phyloP scores from a whole-genome alignment of 2,329 filamentous ascomycete genomes.

The Diplodia sapinea region DNA sequence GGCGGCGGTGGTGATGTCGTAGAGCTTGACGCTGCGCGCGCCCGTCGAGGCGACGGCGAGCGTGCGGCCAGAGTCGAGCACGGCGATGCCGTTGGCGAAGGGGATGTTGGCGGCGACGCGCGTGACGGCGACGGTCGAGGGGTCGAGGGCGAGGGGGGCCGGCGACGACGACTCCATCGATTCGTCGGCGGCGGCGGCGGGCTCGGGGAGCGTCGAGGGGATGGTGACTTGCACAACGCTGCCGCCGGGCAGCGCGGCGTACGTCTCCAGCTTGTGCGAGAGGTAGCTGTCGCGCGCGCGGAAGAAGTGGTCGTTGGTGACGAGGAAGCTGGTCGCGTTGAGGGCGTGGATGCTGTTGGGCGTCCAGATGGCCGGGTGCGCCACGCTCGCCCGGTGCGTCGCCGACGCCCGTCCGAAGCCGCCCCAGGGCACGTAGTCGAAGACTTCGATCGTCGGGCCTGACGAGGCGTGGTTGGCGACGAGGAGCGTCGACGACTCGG shows the following conservation, averaged over 20 bases:
- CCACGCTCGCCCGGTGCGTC: conserved; percentile 41
- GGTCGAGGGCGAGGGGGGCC: background rate
- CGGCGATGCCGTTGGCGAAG: conserved; percentile 52
- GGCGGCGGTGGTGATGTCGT: conserved; percentile 33
- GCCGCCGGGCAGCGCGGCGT: conserved; percentile 45
- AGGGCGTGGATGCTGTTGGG: conserved; percentile 51
- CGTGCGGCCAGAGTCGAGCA: conserved; percentile 43
- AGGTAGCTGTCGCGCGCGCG: conserved; percentile 37
- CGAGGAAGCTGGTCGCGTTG: conserved; percentile 39
- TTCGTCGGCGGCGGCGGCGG: background rate
- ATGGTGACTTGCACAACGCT: conserved; percentile 47
- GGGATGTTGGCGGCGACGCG: conserved; percentile 37
- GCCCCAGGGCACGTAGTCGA: conserved; percentile 36
- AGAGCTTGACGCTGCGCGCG: conserved; percentile 46
- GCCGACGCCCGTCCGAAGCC: conserved; percentile 34
- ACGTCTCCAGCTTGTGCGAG: conserved; percentile 49
- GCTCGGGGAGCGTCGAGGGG: conserved; percentile 19
- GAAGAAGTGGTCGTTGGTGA: conserved; percentile 54
- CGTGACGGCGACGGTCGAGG: background rate
- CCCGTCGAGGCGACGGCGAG: conserved; percentile 50
- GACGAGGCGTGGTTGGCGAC: conserved; percentile 49
- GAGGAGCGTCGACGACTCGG: conserved; percentile 45
- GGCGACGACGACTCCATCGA: conserved; percentile 32
- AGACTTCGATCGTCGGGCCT: conserved; percentile 46
- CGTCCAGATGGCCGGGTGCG: conserved; percentile 42